A percentile compares a stretch with the other conserved stretches of the same genome.
phyloP scores from a whole-genome alignment of 2,329 filamentous ascomycete species.

The Ilyonectria robusta region DNA sequence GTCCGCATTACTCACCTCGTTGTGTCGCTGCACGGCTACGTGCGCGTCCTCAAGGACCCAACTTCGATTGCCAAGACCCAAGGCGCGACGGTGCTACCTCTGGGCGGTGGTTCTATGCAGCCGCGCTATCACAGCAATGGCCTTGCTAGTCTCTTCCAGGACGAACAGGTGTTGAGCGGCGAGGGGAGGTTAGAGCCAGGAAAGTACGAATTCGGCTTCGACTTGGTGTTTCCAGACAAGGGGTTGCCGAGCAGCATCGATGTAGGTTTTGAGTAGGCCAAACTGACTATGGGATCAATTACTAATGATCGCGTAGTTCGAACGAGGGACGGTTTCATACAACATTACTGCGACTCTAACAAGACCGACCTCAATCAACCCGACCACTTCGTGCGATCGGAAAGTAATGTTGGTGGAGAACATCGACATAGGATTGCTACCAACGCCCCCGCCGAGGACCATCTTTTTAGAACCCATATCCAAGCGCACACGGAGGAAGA shows the following conservation, averaged over 20 bases:
- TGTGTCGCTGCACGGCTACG: constrained; percentile 83
- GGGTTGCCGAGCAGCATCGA: constrained; percentile 93
- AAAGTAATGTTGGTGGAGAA: constrained; percentile 85
- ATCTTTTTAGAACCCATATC: constrained; percentile 91
- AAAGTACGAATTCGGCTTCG: constrained; percentile 84
- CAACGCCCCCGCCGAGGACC: constrained; percentile 81
- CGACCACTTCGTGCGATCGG: constrained; percentile 83
- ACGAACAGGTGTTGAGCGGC: constrained; percentile 84
- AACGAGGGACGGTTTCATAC: constrained; percentile 93
- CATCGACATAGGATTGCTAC: constrained; percentile 85
- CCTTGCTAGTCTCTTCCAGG: constrained; percentile 85
- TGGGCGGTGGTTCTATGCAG: constrained; percentile 55
- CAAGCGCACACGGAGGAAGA: constrained; percentile 76
- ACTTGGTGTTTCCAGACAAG: constrained; percentile 77
- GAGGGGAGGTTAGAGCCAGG: constrained; percentile 82
- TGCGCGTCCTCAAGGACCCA: constrained; percentile 82
- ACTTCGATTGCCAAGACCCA: constrained; percentile 68
- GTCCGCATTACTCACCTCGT: constrained; percentile 85
- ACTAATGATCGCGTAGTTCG: constrained; percentile 75
- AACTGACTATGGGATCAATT: constrained; percentile 7
- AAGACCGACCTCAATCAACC: constrained; percentile 86
- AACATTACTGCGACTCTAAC: constrained; percentile 92
- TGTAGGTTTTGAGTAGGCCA: constrained; percentile 67
- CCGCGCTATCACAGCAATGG: constrained; percentile 80
- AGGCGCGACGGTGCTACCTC: constrained; percentile 58